Evolutionary conservation across 495 filamentous ascomycete species (phyloP), one percentile per base, ranked within the genome.

Genomic region (Penicillium waksmanii): DNA sequence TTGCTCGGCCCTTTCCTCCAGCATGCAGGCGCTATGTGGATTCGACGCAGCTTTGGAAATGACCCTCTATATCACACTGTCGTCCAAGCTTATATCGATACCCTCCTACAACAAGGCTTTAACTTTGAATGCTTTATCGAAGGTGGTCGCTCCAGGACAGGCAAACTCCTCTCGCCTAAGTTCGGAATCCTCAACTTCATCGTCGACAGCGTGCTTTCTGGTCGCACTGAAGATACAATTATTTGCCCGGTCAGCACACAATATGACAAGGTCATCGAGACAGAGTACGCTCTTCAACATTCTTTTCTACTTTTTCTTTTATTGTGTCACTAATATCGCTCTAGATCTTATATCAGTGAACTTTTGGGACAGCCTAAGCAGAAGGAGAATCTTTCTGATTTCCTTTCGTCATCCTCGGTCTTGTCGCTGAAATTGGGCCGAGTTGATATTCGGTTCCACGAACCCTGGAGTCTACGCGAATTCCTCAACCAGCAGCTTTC

Each of bases 181-280:
- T 97, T 97, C 62, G 95, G 95, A n/a, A 98, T 98, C 49, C 73
- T 98, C 3, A 90, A 85, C 67, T 98, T 96, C 67, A 86, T 98
- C 25, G 73, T 98, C 9, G 94, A 98, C 67, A 93, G 91, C 66
- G 76, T 98, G 3, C 73, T 97, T 3, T 92, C 89, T 6, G 92
- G 94, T n/a, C 82, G 92, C 1, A 90, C 96, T 3, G 80, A 94
- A 55, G 95, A 98, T 71, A 89, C 91, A 15, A 89, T 96, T 27
- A 88, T 98, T 46, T 96, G 92, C 64, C 94, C 94, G 3, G 95
- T 98, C 31, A 94, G 90, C 70, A 96, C 92, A 2, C 95, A 98
- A 66, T 98, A 98, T 69, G 95, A 98, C 81, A 98, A 97, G 65
- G 95, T 98, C 50, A 91, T 98, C 49, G 95, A 98, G 72, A 97